phyloP scores from a whole-genome alignment of 805 yeast species.

The Metschnikowia continentalis region DNA sequence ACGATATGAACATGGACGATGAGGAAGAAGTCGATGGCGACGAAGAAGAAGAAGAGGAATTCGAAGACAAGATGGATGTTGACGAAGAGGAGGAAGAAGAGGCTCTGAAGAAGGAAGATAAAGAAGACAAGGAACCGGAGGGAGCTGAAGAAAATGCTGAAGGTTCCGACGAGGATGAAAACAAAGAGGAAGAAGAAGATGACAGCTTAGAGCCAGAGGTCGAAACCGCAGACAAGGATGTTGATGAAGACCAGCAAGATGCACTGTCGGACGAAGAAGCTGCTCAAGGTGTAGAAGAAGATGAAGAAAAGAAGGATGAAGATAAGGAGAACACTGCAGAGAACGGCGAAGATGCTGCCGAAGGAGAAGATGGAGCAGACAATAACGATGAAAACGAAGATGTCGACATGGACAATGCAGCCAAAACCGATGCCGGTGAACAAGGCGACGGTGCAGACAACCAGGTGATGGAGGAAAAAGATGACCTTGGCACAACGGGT shows the following conservation, averaged over 20 bases:
- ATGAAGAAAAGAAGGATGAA: conserved; percentile 36
- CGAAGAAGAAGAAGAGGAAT: conserved; percentile 25
- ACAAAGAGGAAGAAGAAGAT: conserved; percentile 21
- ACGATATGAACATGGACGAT: conserved; percentile 85
- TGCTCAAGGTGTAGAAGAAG: conserved; percentile 29
- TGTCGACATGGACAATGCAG: conserved; percentile 54
- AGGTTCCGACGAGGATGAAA: conserved; percentile 20
- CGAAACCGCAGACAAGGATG: conserved; percentile 18
- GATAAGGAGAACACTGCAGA: conserved; percentile 28
- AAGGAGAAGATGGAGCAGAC: conserved; percentile 54
- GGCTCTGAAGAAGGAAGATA: conserved; percentile 22
- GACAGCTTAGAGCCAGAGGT: conserved; percentile 27
- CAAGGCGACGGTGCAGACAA: conserved; percentile 60
- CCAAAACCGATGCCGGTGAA: conserved; percentile 57
- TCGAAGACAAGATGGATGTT: conserved; percentile 15
- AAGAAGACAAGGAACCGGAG: conserved; percentile 16
- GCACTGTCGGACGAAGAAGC: conserved; percentile 29
- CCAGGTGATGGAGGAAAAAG: conserved; percentile 52
- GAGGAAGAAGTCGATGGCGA: conserved; percentile 53
- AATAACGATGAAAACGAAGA: conserved; percentile 41
- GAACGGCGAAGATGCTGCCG: conserved; percentile 33
- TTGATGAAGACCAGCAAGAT: conserved; percentile 27
- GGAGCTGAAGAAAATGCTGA: conserved; percentile 12
- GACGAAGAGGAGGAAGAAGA: conserved; percentile 14
- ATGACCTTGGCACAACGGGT: conserved; percentile 68